Conservation (phyloP, 2,329 filamentous ascomycete species). For the Fusarium pininemorale region DNA sequence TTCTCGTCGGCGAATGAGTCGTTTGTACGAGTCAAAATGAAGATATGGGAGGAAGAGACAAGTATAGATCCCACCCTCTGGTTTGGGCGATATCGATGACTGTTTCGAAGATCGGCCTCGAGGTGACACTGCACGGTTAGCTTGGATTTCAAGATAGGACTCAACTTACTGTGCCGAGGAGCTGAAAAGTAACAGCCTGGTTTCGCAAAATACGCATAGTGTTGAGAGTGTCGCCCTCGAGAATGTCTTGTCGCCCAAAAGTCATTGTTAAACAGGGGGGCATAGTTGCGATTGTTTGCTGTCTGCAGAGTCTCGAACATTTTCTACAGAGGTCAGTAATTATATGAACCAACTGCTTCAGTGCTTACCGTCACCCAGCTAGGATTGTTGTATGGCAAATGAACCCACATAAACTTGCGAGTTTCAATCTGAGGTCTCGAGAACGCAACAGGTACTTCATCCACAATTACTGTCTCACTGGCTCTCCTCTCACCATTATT, state of each 20-base stretch:
- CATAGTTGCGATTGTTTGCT: conserved; percentile 49
- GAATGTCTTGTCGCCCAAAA: conserved; percentile 61
- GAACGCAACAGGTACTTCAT: conserved; percentile 45
- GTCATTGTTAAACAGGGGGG: conserved; percentile 55
- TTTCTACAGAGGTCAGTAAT: conserved; percentile 43
- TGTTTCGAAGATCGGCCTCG: conserved; percentile 44
- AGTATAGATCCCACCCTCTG: conserved; percentile 50
- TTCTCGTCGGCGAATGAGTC: conserved; percentile 64
- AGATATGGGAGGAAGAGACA: conserved; percentile 68
- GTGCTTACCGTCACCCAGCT: conserved; percentile 63
- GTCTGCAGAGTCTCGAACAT: conserved; percentile 56
- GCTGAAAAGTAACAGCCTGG: conserved; percentile 59
- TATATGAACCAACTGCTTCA: neutral
- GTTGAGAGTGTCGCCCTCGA: conserved; percentile 58
- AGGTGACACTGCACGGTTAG: conserved; percentile 47
- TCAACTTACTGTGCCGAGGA: conserved; percentile 45
- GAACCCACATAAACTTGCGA: conserved; percentile 67
- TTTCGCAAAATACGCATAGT: conserved; percentile 60
- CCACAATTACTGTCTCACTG: conserved; percentile 44
- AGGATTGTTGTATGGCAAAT: conserved; percentile 66
- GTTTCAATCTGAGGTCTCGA: conserved; percentile 46
- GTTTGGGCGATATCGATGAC: conserved; percentile 43
- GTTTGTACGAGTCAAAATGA: conserved; percentile 71
- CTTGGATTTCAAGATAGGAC: neutral
- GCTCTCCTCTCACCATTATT: conserved; percentile 29